Evolutionary conservation across 1,139 yeast genomes (phyloP), one percentile per base, ranked within the genome.

Genomic region (Debaryomyces nepalensis): DNA sequence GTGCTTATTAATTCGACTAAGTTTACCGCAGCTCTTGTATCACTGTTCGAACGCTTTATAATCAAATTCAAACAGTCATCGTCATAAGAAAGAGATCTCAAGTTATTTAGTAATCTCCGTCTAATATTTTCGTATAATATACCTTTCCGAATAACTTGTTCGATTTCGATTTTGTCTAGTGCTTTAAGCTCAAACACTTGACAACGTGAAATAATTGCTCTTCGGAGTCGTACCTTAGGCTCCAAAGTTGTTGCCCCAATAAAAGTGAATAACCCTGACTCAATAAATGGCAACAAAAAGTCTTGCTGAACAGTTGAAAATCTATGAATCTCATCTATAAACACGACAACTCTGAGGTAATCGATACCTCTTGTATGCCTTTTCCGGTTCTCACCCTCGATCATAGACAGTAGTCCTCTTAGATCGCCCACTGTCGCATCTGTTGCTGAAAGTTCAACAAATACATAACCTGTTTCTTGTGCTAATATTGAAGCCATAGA

Each of bases 281-380:
- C 79, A 2, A 73, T 53, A 37, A 64, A 65, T 0, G 76, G 73
- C 8, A 73, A 54, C 10, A 73, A 55, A 50, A 61, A 72, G 44
- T 73, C 77, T 47, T 73, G 79, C 44, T 73, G 78, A 10, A 51
- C 57, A n/a, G 58, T 63, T 16, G 63, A 50, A 37, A 73, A 66
- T 14, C 78, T 51, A 49, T 73, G 78, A 26, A 73, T 64, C 46
- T 73, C 78, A 47, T 73, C 78, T 23, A 73, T 68, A 41, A 73
- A 73, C 2, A 73, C 61, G 15, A 64, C 72, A 9, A 69, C 64
- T 10, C 57, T 57, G 24, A 67, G 51, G 11, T 44, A 47, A 3
- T 49, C 55, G 18, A 42, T 38, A 7, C 46, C 45, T 15, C 33
- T 38, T 5, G 26, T 15, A 2, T 38, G 26, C 6, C 74, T 47